Conservation (phyloP, 202 grass and related monocot genomes). For the Cymbopogon flexuosus region DNA sequence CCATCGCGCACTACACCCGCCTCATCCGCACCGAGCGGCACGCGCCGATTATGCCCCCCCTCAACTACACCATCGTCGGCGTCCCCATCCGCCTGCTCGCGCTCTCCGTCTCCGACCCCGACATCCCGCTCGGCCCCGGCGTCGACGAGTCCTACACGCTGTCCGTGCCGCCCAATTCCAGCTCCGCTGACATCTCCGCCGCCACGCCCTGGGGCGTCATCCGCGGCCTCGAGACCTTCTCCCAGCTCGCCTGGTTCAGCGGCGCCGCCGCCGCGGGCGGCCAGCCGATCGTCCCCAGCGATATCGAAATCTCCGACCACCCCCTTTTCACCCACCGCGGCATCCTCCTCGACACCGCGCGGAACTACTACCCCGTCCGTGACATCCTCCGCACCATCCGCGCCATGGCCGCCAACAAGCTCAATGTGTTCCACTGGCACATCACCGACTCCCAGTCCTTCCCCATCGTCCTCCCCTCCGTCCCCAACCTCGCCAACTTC, state of each 20-base stretch:
- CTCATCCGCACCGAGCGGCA: slow-evolving; percentile 64
- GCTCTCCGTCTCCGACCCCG: slow-evolving; percentile 60
- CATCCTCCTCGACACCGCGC: slow-evolving; percentile 72
- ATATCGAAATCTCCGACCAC: slow-evolving; percentile 61
- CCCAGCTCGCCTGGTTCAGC: slow-evolving; percentile 54
- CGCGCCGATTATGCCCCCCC: slow-evolving; percentile 40
- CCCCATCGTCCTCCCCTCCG: slow-evolving; percentile 68
- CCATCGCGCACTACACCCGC: slow-evolving; percentile 61
- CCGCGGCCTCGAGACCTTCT: slow-evolving; percentile 86
- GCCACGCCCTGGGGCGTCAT: slow-evolving; percentile 79
- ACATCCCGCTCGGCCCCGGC: slow-evolving; percentile 48
- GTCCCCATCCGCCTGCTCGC: slow-evolving; percentile 36
- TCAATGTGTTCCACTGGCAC: slow-evolving; percentile 93
- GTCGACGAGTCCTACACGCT: slow-evolving; percentile 86
- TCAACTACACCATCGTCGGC: slow-evolving; percentile 29
- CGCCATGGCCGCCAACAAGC: slow-evolving; percentile 89
- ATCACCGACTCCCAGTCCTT: slow-evolving; percentile 91
- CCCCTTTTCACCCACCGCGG: slow-evolving; percentile 71
- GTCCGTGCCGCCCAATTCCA: slow-evolving; percentile 38
- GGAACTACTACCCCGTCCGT: slow-evolving; percentile 70
- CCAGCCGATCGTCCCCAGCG: slow-evolving; percentile 41
- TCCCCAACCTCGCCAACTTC: slow-evolving; percentile 52
- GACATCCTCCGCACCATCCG: slow-evolving; percentile 73
- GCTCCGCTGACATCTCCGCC: slow-evolving; percentile 47
- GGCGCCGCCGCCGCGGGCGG: slow-evolving; percentile 1